Base-by-base conservation (phyloP, 345 rosid genomes). In the Rhizophora mangle region DNA sequence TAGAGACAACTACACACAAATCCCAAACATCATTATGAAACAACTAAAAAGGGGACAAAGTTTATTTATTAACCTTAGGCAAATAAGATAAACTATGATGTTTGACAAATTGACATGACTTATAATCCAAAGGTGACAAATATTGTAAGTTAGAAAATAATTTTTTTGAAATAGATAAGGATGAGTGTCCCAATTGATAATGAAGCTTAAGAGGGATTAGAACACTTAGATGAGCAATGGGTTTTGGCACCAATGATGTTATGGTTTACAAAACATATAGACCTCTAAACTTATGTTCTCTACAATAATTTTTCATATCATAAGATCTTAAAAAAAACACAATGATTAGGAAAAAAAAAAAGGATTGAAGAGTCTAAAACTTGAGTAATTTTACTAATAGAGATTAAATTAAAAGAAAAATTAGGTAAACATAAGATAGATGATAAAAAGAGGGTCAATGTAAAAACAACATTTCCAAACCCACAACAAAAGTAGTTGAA, bases 301-400 rank as follows among this genome's bases (percentile, higher is more conserved):
- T 66, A 53, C 61, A 51, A 66, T 52, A 54, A 53, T n/a, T 3
- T 15, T 37, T n/a, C n/a, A 5, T 18, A 5, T 66, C 61, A 67
- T 30, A 29, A 53, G 31, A 67, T 67, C 70, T 5, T 54, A 9
- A 67, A 67, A 67, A 67, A 54, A 10, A 67, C 0, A 47, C 18
- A 67, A 54, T 20, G 8, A 34, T 67, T 1, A 13, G 31, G 10
- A 34, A 21, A 54, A 53, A 26, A 31, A 18, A 31, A 67, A 53
- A 18, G n/a, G 30, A 32, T 1, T 20, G 0, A 67, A 21, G n/a
- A 67, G 6, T 67, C 53, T n/a, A 31, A 26, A 39, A 1, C 31
- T 0, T 8, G 8, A 52, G 61, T 54, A 6, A 54, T 30, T 6
- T 53, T 29, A 64, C 37, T 34, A 7, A 34, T 1, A 6, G 6